phyloP scores from a whole-genome alignment of 352 stramenopile genomes.

The Peronospora belbahrii region DNA sequence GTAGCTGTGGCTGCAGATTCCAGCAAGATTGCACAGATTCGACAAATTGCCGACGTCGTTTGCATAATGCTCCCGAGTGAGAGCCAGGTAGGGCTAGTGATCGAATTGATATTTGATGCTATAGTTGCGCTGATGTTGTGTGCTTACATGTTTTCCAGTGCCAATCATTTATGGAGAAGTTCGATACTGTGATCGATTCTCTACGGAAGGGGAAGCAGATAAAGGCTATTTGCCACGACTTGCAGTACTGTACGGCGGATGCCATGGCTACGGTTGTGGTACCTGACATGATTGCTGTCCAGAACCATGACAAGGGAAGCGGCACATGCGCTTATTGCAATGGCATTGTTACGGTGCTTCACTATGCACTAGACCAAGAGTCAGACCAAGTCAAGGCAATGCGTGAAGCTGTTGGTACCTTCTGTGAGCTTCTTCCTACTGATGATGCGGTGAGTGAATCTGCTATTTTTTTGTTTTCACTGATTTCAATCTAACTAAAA shows the following conservation, averaged over 20 bases:
- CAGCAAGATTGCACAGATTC: conserved; percentile 46
- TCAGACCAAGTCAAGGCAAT: conserved; percentile 55
- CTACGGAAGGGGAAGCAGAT: conserved; percentile 58
- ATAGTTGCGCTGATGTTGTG: neutral
- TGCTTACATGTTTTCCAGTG: conserved; percentile 34
- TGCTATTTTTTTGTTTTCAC: neutral
- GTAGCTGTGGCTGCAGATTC: conserved; percentile 47
- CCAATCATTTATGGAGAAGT: conserved; percentile 46
- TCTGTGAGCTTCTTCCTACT: conserved; percentile 54
- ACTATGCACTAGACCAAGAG: conserved; percentile 46
- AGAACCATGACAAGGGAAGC: conserved; percentile 10
- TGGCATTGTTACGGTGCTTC: conserved; percentile 51
- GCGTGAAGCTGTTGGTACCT: conserved; percentile 49
- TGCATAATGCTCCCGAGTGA: conserved; percentile 46
- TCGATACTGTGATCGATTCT: conserved; percentile 53
- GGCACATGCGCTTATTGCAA: conserved; percentile 58
- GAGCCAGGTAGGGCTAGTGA: conserved; percentile 41
- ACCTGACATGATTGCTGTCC: conserved; percentile 8
- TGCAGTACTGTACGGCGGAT: conserved; percentile 45
- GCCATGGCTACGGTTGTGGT: conserved; percentile 13
- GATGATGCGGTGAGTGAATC: conserved; percentile 47
- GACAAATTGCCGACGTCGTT: conserved; percentile 52
- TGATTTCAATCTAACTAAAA: neutral
- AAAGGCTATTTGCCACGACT: conserved; percentile 51
- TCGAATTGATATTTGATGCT: neutral